Percentiles rank a stretch among this genome's conserved stretches.
Conservation (phyloP, 2,329 filamentous ascomycete genomes). For the Colletotrichum echinochloae region DNA sequence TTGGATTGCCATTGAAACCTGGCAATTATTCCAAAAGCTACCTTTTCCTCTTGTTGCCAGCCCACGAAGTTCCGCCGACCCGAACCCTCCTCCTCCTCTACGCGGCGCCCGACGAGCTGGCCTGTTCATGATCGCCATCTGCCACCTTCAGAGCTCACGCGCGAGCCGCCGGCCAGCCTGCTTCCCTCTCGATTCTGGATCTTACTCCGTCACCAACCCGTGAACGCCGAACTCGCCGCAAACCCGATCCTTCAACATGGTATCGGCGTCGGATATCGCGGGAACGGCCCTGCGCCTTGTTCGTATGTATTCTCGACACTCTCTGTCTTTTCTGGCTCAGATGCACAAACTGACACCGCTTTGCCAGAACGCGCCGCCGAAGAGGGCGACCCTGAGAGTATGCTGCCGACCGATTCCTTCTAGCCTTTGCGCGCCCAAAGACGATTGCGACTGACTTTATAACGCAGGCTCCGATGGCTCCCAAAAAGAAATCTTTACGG, state of each 20-base stretch:
- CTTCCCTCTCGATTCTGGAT: conserved; percentile 36
- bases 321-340: background rate
- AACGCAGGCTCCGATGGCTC: conserved; percentile 49
- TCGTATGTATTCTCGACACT: conserved; percentile 16
- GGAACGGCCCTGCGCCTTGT: conserved; percentile 29
- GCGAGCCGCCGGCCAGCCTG: conserved; percentile 38
- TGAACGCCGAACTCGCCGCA: conserved; percentile 16
- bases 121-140: conserved; percentile 40
- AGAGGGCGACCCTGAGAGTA: conserved; percentile 38
- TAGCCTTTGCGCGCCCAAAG: conserved; percentile 2
- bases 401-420: conserved; percentile 10
- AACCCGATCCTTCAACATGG: conserved; percentile 15
- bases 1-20: conserved; percentile 23
- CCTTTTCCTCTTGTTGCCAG: conserved; percentile 3
- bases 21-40: conserved; percentile 22
- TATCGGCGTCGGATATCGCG: conserved; percentile 28
- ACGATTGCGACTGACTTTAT: conserved; percentile 34
- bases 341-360: conserved; percentile 24
- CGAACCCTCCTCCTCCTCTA: background rate
- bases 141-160: conserved; percentile 37
- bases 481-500: conserved; percentile 92
- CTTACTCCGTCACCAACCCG: conserved; percentile 36
- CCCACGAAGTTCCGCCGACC: background rate
- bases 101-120: conserved; percentile 29
- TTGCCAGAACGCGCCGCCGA: conserved; percentile 34